Evolutionary conservation across 2,329 filamentous ascomycete species (phyloP).

Genomic region (Moelleriella libera): DNA sequence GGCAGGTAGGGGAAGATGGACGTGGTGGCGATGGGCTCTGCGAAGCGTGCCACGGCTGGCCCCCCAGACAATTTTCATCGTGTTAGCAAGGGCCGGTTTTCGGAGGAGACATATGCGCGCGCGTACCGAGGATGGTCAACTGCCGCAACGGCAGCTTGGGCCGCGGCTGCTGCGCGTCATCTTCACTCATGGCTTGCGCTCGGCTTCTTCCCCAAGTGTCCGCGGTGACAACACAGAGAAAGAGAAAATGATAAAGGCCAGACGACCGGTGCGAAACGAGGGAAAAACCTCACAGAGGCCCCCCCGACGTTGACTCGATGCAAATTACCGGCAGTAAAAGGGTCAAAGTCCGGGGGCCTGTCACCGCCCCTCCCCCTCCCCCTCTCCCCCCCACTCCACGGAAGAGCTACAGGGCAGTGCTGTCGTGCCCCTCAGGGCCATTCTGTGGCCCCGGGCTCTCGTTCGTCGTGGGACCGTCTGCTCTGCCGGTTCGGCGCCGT

Average conservation of each 20-base stretch:
- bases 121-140: conserved; percentile 58
- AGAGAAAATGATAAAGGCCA: no score
- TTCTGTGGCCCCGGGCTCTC: not conserved
- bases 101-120: no score
- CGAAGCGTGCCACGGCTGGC: conserved; percentile 61
- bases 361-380: no score
- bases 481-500: not conserved
- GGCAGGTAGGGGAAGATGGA: conserved; percentile 59
- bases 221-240: no score
- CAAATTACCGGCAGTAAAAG: no score
- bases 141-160: conserved; percentile 64
- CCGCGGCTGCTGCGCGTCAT: conserved; percentile 7
- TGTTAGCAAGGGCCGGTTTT: not conserved
- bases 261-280: no score
- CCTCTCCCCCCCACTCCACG: no score
- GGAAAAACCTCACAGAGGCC: no score
- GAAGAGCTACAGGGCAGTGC: no score
- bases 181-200: conserved; percentile 1
- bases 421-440: no score
- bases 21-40: conserved; percentile 60
- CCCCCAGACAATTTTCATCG: not conserved
- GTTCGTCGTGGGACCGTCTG: not conserved
- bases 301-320: no score
- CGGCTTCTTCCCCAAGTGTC: not conserved
- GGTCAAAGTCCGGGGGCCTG: no score